These are phyloP conservation scores for Paraconiothyrium sp. DNA, from an alignment of 2,329 filamentous ascomycete species.

Conservation along the genomic window DNA sequence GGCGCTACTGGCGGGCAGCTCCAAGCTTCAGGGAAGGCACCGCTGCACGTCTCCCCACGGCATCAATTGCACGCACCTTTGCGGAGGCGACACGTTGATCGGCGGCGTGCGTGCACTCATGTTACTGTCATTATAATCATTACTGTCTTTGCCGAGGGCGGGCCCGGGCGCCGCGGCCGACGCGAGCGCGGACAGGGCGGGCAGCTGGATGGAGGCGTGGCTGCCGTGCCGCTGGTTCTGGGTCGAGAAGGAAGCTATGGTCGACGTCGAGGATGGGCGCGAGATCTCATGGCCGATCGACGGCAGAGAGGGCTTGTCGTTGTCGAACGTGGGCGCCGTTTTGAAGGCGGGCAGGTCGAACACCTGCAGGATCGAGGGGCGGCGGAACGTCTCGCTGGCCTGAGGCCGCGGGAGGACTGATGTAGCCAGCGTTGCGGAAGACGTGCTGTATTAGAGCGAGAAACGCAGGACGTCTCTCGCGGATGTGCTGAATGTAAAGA, in stretches of 20 bases:
- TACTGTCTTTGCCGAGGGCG: slow-evolving; percentile 58
- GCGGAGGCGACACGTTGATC: slow-evolving; percentile 38
- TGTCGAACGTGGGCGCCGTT: slow-evolving; percentile 56
- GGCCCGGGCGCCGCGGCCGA: slow-evolving; percentile 63
- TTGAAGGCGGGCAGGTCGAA: slow-evolving; percentile 59
- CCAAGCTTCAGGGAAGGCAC: slow-evolving; percentile 2
- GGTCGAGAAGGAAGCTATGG: slow-evolving; percentile 54
- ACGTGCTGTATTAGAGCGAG: slow-evolving; percentile 54
- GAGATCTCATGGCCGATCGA: slow-evolving; percentile 61
- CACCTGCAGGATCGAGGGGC: slow-evolving; percentile 59
- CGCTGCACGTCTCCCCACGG: not conserved
- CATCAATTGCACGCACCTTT: slow-evolving; percentile 35
- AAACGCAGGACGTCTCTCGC: slow-evolving; percentile 50
- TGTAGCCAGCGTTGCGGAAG: slow-evolving; percentile 66
- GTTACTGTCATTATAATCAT: slow-evolving; percentile 35
- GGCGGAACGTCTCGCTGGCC: slow-evolving; percentile 62
- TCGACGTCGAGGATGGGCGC: slow-evolving; percentile 63
- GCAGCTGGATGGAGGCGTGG: slow-evolving; percentile 58
- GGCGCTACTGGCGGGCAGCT: slow-evolving; percentile 30
- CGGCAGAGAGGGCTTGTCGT: slow-evolving; percentile 57
- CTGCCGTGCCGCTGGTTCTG: slow-evolving; percentile 48
- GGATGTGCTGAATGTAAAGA: slow-evolving; percentile 20
- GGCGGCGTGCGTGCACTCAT: slow-evolving; percentile 35
- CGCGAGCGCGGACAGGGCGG: slow-evolving; percentile 68
- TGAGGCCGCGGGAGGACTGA: slow-evolving; percentile 66